Evolutionary conservation across 1,284 basidiomycete species (phyloP).

Genomic region (Pholiota adiposa): DNA sequence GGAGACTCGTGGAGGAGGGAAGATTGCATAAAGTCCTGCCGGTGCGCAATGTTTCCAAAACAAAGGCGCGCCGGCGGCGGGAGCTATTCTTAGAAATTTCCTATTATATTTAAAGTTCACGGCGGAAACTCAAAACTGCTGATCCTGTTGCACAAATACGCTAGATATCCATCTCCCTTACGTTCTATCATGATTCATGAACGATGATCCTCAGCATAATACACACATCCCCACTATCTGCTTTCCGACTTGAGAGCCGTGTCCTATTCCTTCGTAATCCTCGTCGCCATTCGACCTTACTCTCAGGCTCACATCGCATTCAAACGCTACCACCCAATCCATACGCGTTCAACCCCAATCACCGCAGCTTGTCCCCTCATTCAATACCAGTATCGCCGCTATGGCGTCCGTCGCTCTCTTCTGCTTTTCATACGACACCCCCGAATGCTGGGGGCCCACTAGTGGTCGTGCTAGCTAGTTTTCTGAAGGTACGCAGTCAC

Average conservation of each 20-base stretch:
- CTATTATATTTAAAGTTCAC: too few relatives aligned
- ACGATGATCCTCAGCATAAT: conserved; percentile 38
- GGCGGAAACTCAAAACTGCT: too few relatives aligned
- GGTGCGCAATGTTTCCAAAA: too few relatives aligned
- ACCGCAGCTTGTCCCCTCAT: conserved; percentile 8
- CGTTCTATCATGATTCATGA: conserved; percentile 39
- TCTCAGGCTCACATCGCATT: background rate
- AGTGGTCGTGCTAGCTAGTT: conserved; percentile 40
- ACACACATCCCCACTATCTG: conserved; percentile 23
- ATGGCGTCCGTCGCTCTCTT: conserved; percentile 17
- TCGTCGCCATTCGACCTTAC: conserved; percentile 14
- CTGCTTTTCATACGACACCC: conserved; percentile 44
- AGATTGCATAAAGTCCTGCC: too few relatives aligned
- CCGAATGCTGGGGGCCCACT: conserved; percentile 35
- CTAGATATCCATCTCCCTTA: conserved; percentile 14
- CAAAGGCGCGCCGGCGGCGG: too few relatives aligned
- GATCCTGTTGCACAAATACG: background rate
- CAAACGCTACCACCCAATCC: background rate
- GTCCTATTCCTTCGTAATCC: conserved; percentile 11
- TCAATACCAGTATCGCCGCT: conserved; percentile 9
- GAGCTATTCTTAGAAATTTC: too few relatives aligned
- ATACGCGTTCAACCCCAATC: conserved; percentile 6
- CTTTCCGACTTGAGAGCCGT: conserved; percentile 14
- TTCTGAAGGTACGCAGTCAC: conserved; percentile 42
- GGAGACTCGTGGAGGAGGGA: too few relatives aligned